Percentiles rank a stretch among this genome's conserved stretches.
These are phyloP conservation scores for Trametes coccinea DNA, from an alignment of 768 basidiomycete genomes.

Conservation along the genomic window DNA sequence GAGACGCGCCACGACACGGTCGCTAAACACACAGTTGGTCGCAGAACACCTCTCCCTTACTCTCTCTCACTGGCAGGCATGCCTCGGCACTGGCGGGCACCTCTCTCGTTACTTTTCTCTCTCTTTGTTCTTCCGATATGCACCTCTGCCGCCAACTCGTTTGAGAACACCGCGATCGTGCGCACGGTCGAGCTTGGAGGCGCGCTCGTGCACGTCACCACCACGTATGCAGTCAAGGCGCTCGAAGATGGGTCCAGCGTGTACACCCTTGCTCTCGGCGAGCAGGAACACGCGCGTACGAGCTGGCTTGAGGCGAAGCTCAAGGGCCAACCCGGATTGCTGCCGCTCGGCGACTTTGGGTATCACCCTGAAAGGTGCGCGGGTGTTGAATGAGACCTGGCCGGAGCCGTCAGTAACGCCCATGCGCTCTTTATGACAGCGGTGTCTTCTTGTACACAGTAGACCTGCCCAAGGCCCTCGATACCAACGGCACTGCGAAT, in stretches of 20 bases:
- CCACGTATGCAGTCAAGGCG: slow-evolving; percentile 82
- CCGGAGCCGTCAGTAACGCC: neutral
- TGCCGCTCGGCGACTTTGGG: slow-evolving; percentile 51
- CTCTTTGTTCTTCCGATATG: slow-evolving; percentile 45
- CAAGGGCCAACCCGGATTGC: slow-evolving; percentile 64
- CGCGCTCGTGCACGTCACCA: slow-evolving; percentile 83
- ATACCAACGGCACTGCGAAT: slow-evolving; percentile 62
- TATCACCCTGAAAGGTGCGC: slow-evolving; percentile 56
- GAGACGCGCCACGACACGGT: slow-evolving; percentile 22
- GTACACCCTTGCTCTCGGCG: slow-evolving; percentile 69
- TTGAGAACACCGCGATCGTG: slow-evolving; percentile 89
- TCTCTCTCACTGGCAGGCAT: slow-evolving; percentile 17
- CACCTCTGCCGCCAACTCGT: slow-evolving; percentile 49
- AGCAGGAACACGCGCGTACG: slow-evolving; percentile 62
- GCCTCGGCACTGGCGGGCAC: slow-evolving; percentile 20
- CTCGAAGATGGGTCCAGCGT: slow-evolving; percentile 57
- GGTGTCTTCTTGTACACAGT: slow-evolving; percentile 59
- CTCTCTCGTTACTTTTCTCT: slow-evolving; percentile 44
- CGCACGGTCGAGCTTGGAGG: slow-evolving; percentile 90
- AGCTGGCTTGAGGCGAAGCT: slow-evolving; percentile 80
- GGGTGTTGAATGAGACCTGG: neutral
- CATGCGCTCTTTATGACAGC: slow-evolving; percentile 21
- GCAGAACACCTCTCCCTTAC: slow-evolving; percentile 8
- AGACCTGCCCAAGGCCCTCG: slow-evolving; percentile 59
- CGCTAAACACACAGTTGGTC: slow-evolving; percentile 21